Conservation (phyloP, 257 asterid species). For the Haberlea rhodopensis region DNA sequence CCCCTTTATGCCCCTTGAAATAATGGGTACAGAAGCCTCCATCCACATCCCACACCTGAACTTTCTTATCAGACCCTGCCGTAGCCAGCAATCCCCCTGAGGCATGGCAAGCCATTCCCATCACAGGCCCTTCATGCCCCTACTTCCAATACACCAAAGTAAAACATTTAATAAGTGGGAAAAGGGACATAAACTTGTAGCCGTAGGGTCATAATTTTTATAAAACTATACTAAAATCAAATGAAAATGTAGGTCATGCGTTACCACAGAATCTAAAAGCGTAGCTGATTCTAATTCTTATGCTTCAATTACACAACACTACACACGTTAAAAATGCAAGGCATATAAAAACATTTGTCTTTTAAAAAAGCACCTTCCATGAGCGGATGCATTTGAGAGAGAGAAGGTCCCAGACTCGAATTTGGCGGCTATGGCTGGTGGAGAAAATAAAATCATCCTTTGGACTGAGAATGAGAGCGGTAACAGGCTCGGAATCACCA, state of each 20-base stretch:
- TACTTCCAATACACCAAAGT: slow-evolving; percentile 21
- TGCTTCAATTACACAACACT: slow-evolving; percentile 6
- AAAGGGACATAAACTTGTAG: not conserved
- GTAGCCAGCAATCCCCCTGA: slow-evolving; percentile 96
- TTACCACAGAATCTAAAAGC: not conserved
- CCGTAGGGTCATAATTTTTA: not conserved
- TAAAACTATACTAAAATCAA: not conserved
- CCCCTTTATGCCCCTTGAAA: slow-evolving; percentile 96
- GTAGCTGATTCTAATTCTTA: not conserved
- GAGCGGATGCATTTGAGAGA: slow-evolving; percentile 83
- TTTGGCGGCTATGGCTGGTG: slow-evolving; percentile 86
- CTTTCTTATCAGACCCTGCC: slow-evolving; percentile 95
- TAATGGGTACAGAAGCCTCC: slow-evolving; percentile 94
- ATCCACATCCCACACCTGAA: slow-evolving; percentile 93
- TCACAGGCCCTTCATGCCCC: slow-evolving; percentile 97
- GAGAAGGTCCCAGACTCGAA: slow-evolving; percentile 86
- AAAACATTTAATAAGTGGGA: not conserved
- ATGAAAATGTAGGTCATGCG: not conserved
- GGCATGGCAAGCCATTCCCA: slow-evolving; percentile 92
- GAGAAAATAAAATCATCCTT: slow-evolving; percentile 65
- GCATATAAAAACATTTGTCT: not conserved
- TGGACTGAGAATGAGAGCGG: slow-evolving; percentile 76
- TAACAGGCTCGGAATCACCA: slow-evolving; percentile 82
- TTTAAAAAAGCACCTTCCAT: slow-evolving; percentile 66
- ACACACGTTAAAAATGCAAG: not conserved